Evolutionary conservation across 352 stramenopile species (phyloP), one percentile per base, ranked within the genome.

Genomic region (Phytopythium ostracodes): DNA sequence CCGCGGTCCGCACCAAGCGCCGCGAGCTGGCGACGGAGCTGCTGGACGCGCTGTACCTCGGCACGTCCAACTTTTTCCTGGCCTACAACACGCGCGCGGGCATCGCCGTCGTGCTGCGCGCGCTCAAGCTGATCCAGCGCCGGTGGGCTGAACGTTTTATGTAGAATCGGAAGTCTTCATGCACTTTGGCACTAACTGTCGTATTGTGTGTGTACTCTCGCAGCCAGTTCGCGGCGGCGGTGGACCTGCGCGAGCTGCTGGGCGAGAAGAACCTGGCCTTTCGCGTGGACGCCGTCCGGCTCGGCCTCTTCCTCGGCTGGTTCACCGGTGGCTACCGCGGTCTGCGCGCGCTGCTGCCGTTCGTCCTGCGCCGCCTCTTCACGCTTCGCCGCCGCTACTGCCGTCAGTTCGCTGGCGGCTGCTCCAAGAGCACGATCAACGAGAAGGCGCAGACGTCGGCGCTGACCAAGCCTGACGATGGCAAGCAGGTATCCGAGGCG

Each of bases 41-140:
- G 31, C 76, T 90, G 38, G 80, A 92, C 62, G 82, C 82, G 63
- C 71, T 92, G 35, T 78, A 83, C 25, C 66, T 92, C 1, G 85
- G 85, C 54, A 89, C 81, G 20, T 81, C 75, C 67, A 96, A 96
- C 70, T 96, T 96, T 50, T 56, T 96, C 22, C 63, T 96, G 35
- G 86, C 83, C 17, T 96, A 96, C 73, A 96, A 96, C 71, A 88
- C 85, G 27, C 88, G 88, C 61, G 85, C 84, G 1, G 86, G 85
- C 53, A 89, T 96, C 56, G 76, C 81, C 31, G 68, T 87, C 18
- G 61, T 94, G 42, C 61, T 94, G 61, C 79, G 84, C 46, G 71
- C 92, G 53, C 75, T 94, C 36, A 78, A 80, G 63, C 60, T 94
- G 29, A 64, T 92, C 50, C 74, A 81, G 42, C 77, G 77, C 43